Base-by-base conservation (phyloP, 345 rosid genomes). In the Viola odorata region DNA sequence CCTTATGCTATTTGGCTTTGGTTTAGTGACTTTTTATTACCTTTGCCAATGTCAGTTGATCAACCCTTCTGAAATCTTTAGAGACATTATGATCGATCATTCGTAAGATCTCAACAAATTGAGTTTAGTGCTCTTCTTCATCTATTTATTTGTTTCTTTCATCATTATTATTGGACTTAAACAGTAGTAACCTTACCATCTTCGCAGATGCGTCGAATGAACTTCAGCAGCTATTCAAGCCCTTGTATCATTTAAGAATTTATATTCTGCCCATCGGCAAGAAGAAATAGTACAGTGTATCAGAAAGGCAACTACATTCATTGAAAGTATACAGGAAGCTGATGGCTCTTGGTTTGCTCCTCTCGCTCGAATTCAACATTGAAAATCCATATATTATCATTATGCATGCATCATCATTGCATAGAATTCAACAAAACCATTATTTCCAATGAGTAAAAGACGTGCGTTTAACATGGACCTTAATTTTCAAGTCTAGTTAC, bases 51-150 rank as follows among this genome's bases (percentile, higher is more conserved):
- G 54, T 41, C 83, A 94, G 99, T 58, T 86, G 69, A 77, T 94
- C 75, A 94, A 94, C 70, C 97, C 97, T 16, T 97, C 99, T 13
- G 99, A 94, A 82, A 90, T 97, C 41, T 94, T 94, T 81, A 97
- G 97, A 15, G 99, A 94, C 75, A 90, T 94, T 36, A 91, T 94
- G 44, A 88, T 94, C 50, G 97, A 94, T 73, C 90, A 94, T 61
- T 86, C 91, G 97, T 90, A 86, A 86, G 99, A 63, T 70, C 39
- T 72, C 48, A 55, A 59, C 55, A 72, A 14, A 57, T 38, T 67
- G 41, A 58, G 51, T 47, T 66, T 12, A 12, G 71, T 69, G 17
- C n/a, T n/a, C n/a, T 14, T 3, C 59, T 57, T 51, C 15, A 11
- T 52, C 1, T 58, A 11, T 57, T 15, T 11, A 6, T 32, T 12